Percentiles rank a stretch among this genome's conserved stretches.
Evolutionary conservation across 768 basidiomycete species (phyloP).

Genomic region (Termitomyces sp.): DNA sequence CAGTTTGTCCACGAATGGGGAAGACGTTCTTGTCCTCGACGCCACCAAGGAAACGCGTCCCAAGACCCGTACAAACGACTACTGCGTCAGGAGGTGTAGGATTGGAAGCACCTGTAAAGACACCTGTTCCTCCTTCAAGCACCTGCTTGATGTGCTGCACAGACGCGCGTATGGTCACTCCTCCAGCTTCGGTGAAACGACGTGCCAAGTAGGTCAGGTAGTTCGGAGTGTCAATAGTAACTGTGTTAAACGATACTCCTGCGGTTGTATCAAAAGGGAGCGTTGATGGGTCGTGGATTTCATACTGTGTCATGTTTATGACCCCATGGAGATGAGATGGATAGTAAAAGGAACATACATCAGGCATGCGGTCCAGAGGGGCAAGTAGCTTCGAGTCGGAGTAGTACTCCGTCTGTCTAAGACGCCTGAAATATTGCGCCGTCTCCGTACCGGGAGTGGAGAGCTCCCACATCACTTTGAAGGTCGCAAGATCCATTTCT

Average conservation of each 20-base stretch:
- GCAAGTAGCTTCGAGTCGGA: constrained; percentile 33
- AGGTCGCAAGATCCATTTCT: constrained; percentile 73
- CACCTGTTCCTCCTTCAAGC: constrained; percentile 52
- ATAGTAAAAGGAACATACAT: constrained; percentile 29
- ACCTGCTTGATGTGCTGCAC: constrained; percentile 71
- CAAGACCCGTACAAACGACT: constrained; percentile 70
- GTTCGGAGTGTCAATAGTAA: constrained; percentile 66
- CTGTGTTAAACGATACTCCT: constrained; percentile 60
- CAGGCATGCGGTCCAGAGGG: constrained; percentile 49
- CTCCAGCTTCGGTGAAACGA: constrained; percentile 63
- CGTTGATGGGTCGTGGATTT: constrained; percentile 26
- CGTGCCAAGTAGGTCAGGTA: constrained; percentile 71
- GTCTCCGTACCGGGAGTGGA: constrained; percentile 54
- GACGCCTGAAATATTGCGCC: constrained; percentile 61
- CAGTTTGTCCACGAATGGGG: constrained; percentile 83
- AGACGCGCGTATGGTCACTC: constrained; percentile 50
- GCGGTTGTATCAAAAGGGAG: constrained; percentile 27
- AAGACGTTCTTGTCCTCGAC: constrained; percentile 73
- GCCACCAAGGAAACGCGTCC: constrained; percentile 72
- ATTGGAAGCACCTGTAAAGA: constrained; percentile 22
- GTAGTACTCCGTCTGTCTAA: constrained; percentile 61
- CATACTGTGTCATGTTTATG: constrained; percentile 27
- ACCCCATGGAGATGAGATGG: not conserved
- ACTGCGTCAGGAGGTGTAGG: constrained; percentile 46
- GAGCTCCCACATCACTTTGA: constrained; percentile 70